phyloP scores from a whole-genome alignment of 2,329 filamentous ascomycete species.

The Aspergillus felis region DNA sequence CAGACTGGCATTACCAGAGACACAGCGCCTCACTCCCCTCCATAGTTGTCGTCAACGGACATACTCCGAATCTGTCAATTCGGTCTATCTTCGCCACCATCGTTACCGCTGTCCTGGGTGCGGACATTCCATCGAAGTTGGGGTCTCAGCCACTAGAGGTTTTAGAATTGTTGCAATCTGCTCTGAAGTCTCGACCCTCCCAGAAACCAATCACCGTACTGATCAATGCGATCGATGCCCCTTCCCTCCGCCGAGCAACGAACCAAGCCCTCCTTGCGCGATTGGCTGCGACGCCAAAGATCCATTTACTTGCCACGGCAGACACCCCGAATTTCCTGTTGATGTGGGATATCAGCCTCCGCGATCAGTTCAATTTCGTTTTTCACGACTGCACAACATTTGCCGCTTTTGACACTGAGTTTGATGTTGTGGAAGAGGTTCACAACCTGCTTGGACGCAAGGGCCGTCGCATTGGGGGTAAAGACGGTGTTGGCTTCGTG shows the following conservation, averaged over 20 bases:
- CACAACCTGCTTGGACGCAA: constrained; percentile 81
- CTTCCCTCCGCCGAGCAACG: constrained; percentile 66
- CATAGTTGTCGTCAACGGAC: constrained; percentile 85
- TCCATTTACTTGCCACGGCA: constrained; percentile 73
- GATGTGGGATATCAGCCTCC: constrained; percentile 84
- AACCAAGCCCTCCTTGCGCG: constrained; percentile 71
- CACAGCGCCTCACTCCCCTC: constrained; percentile 41
- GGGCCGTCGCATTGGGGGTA: constrained; percentile 74
- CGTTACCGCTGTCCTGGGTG: constrained; percentile 55
- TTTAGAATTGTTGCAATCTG: constrained; percentile 61
- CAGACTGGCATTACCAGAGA: constrained; percentile 60
- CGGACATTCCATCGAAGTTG: constrained; percentile 45
- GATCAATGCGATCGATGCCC: constrained; percentile 82
- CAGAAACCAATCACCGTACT: constrained; percentile 59
- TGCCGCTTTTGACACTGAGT: constrained; percentile 65
- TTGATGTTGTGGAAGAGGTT: constrained; percentile 85
- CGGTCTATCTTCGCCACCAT: constrained; percentile 55
- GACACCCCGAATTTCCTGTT: constrained; percentile 85
- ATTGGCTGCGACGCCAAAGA: constrained; percentile 67
- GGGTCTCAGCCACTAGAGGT: constrained; percentile 66
- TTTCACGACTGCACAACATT: constrained; percentile 97
- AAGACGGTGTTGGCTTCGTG: constrained; percentile 89
- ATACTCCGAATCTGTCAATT: constrained; percentile 49
- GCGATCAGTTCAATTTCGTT: constrained; percentile 76
- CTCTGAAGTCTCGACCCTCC: constrained; percentile 51